phyloP scores from a whole-genome alignment of 306 rosid genomes.

The Vigna nakashimae region DNA sequence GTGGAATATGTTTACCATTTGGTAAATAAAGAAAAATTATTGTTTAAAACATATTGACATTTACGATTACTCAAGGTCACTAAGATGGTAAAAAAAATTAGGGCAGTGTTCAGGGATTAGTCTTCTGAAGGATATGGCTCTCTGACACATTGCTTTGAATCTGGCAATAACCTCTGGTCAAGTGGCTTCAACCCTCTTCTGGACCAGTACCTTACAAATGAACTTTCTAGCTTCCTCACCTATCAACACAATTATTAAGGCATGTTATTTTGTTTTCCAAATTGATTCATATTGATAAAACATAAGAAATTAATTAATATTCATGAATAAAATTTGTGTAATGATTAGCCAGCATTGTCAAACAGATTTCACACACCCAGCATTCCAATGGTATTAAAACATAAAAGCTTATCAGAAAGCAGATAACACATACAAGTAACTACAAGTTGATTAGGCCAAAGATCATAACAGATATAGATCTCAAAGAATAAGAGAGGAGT shows the following conservation, averaged over 20 bases:
- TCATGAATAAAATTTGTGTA: background rate
- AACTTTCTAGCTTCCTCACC: slow-evolving; percentile 83
- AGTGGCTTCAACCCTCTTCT: slow-evolving; percentile 76
- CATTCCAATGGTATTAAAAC: too few species aligned
- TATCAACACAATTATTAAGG: slow-evolving; percentile 36
- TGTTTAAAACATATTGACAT: slow-evolving; percentile 26
- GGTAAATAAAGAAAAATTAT: background rate
- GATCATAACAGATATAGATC: too few species aligned
- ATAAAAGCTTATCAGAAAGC: too few species aligned
- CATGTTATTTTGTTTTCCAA: background rate
- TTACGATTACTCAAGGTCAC: slow-evolving; percentile 27
- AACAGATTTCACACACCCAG: too few species aligned
- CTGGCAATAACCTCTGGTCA: slow-evolving; percentile 70
- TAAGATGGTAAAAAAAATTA: slow-evolving; percentile 20
- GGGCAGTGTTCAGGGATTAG: slow-evolving; percentile 15
- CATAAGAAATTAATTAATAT: slow-evolving; percentile 7
- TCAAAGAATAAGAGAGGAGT: too few species aligned
- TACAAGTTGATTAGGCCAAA: too few species aligned
- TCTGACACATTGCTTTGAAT: slow-evolving; percentile 58
- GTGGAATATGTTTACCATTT: background rate
- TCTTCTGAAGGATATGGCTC: slow-evolving; percentile 53
- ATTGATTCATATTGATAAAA: slow-evolving; percentile 1
- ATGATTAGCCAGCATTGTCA: too few species aligned
- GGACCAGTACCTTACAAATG: slow-evolving; percentile 73
- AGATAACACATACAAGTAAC: too few species aligned